These are phyloP conservation scores for Malassezia japonica DNA, from an alignment of 1,284 basidiomycete species.

Conservation along the genomic window DNA sequence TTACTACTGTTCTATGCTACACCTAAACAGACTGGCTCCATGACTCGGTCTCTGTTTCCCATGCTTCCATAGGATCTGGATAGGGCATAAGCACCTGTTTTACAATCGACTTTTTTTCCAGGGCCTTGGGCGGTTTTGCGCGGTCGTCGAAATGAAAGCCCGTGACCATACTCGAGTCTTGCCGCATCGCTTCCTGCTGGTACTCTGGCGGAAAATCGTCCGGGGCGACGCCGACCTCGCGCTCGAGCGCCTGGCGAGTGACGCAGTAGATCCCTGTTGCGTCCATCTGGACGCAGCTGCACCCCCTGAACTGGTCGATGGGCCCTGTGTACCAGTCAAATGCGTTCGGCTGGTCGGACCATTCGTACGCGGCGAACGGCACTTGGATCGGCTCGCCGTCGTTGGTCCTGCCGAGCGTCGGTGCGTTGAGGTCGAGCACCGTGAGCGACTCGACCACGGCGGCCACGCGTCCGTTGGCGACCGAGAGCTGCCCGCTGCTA, in stretches of 20 bases:
- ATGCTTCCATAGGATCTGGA: no score
- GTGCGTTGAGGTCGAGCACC: background rate
- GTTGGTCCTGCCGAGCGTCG: background rate
- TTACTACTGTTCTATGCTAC: no score
- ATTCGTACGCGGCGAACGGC: slow-evolving; percentile 10
- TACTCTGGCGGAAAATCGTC: background rate
- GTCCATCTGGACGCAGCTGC: slow-evolving; percentile 19
- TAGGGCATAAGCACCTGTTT: no score
- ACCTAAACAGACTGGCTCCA: no score
- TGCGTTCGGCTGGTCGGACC: slow-evolving; percentile 4
- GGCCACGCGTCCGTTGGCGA: slow-evolving; percentile 11
- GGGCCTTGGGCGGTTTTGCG: background rate
- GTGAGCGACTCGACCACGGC: slow-evolving; percentile 2
- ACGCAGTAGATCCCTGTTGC: slow-evolving; percentile 13
- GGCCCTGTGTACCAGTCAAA: background rate
- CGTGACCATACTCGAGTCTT: slow-evolving; percentile 11
- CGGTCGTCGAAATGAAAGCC: slow-evolving; percentile 8
- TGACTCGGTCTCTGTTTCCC: no score
- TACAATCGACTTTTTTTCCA: no score
- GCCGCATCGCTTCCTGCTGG: background rate
- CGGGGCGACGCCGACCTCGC: background rate
- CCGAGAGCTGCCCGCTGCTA: slow-evolving; percentile 4
- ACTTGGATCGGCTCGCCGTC: background rate
- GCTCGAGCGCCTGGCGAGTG: slow-evolving; percentile 1
- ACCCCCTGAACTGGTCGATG: background rate